These are phyloP conservation scores for Lippia alba DNA, from an alignment of 305 asterid genomes.

Conservation along the genomic window DNA sequence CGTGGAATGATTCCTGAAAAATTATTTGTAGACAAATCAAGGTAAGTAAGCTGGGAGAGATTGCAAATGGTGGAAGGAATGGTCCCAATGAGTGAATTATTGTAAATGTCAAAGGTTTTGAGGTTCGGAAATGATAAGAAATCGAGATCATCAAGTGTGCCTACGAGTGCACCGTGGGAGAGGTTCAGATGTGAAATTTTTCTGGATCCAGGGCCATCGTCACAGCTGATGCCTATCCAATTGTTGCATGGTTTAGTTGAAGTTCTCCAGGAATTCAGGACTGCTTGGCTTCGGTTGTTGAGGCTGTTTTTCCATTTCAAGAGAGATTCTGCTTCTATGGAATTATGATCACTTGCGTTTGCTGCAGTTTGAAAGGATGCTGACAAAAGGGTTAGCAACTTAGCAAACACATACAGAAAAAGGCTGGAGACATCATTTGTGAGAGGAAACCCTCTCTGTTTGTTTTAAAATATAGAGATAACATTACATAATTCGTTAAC, in stretches of 20 bases:
- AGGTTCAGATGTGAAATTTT: constrained; percentile 29
- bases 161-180: constrained; percentile 20
- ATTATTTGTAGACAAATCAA: constrained; percentile 25
- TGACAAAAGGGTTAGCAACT: background rate
- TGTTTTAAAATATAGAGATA: too few species aligned
- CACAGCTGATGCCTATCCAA: constrained; percentile 40
- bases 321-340: constrained; percentile 27
- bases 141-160: constrained; percentile 32
- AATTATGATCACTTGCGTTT: background rate
- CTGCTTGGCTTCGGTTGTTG: constrained; percentile 26
- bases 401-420: background rate
- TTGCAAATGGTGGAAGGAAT: constrained; percentile 34
- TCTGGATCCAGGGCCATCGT: constrained; percentile 11
- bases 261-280: constrained; percentile 36
- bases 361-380: background rate
- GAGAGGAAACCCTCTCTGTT: too few species aligned
- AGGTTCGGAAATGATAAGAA: constrained; percentile 32
- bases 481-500: constrained; percentile 15
- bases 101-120: background rate
- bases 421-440: background rate
- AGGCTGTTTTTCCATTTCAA: constrained; percentile 42
- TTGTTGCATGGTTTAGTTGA: constrained; percentile 21
- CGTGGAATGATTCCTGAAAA: constrained; percentile 32
- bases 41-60: constrained; percentile 28
- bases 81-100: constrained; percentile 35